A percentile compares a stretch with the other conserved stretches of the same genome.
phyloP scores from a whole-genome alignment of 163 green algal species.

The Chlamydomonas reinhardtii region DNA sequence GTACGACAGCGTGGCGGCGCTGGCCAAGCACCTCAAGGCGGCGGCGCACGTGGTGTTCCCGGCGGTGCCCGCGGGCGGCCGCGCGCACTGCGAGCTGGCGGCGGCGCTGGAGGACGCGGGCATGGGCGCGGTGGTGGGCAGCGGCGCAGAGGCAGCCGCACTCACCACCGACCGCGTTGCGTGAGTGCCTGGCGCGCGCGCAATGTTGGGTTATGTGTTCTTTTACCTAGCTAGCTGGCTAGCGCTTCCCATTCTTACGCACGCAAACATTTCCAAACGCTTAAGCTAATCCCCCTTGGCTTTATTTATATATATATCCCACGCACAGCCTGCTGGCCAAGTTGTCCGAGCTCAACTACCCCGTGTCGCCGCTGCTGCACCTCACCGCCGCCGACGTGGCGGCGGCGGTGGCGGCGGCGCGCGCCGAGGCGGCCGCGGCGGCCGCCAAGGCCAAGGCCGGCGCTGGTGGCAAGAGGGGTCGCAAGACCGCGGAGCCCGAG shows the following conservation, averaged over 20 bases:
- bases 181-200: background rate
- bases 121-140: conserved; percentile 13
- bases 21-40: conserved; percentile 7
- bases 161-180: background rate
- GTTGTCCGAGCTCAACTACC: conserved; percentile 40
- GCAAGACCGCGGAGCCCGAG: background rate
- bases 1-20: background rate
- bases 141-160: background rate
- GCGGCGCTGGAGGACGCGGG: conserved; percentile 22
- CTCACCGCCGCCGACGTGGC: conserved; percentile 1
- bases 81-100: background rate
- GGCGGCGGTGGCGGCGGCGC: background rate
- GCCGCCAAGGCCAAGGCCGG: no score
- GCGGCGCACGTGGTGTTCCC: conserved; percentile 26
- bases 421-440: background rate
- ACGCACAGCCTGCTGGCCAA: conserved; percentile 8
- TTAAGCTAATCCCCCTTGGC: no score
- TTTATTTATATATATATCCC: no score
- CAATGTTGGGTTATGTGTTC: no score
- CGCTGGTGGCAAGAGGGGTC: no score
- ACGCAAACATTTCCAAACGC: no score
- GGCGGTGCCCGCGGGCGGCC: conserved; percentile 2
- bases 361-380: conserved; percentile 30
- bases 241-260: no score
- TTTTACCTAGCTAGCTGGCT: no score